phyloP scores from a whole-genome alignment of 805 yeast species.

The Cyberlindnera subsufficiens region DNA sequence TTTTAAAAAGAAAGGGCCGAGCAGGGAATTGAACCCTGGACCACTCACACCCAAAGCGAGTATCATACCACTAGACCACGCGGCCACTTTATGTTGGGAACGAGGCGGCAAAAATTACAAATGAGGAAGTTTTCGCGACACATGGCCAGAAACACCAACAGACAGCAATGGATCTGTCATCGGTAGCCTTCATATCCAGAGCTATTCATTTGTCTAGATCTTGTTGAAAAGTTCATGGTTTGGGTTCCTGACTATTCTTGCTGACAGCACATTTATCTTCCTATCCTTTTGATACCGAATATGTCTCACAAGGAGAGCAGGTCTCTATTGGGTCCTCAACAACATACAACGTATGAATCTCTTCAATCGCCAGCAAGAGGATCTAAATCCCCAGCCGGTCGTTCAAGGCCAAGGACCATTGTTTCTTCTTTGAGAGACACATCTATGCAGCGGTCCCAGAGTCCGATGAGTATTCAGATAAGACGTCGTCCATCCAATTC shows the following conservation, averaged over 20 bases:
- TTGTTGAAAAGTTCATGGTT: too few species aligned
- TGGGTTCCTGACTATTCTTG: too few species aligned
- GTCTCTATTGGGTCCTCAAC: conserved; percentile 10
- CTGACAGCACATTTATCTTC: too few species aligned
- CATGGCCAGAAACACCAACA: too few species aligned
- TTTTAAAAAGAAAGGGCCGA: conserved; percentile 8
- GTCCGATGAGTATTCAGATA: conserved; percentile 3
- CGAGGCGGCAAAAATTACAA: too few species aligned
- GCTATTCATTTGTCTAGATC: too few species aligned
- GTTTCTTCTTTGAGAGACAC: conserved; percentile 10
- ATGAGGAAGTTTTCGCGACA: too few species aligned
- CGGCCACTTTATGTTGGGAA: not conserved
- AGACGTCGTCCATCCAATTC: not conserved
- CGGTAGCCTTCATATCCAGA: too few species aligned
- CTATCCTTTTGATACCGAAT: too few species aligned
- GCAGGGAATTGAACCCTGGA: conserved; percentile 16
- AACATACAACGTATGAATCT: conserved; percentile 8
- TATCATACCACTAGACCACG: conserved; percentile 7
- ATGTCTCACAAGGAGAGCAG: not conserved
- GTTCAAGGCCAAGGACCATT: conserved; percentile 17
- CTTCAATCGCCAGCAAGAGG: not conserved
- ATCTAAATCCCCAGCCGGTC: conserved; percentile 3
- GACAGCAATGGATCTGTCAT: too few species aligned
- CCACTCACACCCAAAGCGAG: conserved; percentile 12
- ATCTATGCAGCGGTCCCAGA: conserved; percentile 2